Percentiles rank a stretch among this genome's conserved stretches.
Evolutionary conservation across 148 eudicot species (phyloP).

Genomic region (Polygonum maritimum): DNA sequence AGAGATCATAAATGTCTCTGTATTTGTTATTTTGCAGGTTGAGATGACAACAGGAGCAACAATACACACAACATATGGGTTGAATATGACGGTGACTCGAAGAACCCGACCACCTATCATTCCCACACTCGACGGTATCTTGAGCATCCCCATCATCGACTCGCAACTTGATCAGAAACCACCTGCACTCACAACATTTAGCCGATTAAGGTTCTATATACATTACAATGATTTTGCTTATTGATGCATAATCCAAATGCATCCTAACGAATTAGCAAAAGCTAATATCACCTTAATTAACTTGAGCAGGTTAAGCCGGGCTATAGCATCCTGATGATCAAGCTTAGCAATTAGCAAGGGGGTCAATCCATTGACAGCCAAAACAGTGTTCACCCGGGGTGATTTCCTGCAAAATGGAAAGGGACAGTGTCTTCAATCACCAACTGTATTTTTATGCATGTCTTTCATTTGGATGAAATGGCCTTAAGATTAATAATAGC

Average conservation of each 20-base stretch:
- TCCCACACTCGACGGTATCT: too few species aligned
- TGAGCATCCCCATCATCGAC: slow-evolving; percentile 21
- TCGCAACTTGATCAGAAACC: slow-evolving; percentile 40
- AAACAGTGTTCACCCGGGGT: slow-evolving; percentile 76
- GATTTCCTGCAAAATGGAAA: slow-evolving; percentile 67
- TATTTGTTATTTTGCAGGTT: too few species aligned
- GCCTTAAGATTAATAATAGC: neutral
- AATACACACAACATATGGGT: slow-evolving; percentile 85
- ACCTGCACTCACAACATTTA: slow-evolving; percentile 36
- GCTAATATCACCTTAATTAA: slow-evolving; percentile 58
- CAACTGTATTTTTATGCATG: neutral
- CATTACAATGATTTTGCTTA: neutral
- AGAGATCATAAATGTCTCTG: too few species aligned
- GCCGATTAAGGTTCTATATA: neutral
- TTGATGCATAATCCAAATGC: too few species aligned
- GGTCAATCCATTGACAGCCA: slow-evolving; percentile 93
- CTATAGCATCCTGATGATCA: slow-evolving; percentile 96
- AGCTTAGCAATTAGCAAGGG: slow-evolving; percentile 86
- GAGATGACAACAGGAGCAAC: too few species aligned
- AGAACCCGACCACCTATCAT: slow-evolving; percentile 34
- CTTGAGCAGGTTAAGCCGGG: slow-evolving; percentile 93
- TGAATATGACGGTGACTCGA: slow-evolving; percentile 69
- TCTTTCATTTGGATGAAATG: neutral
- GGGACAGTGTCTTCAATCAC: neutral
- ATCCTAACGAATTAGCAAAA: neutral